Evolutionary conservation across 345 rosid genomes (phyloP).

Genomic region (Populus nigra): DNA sequence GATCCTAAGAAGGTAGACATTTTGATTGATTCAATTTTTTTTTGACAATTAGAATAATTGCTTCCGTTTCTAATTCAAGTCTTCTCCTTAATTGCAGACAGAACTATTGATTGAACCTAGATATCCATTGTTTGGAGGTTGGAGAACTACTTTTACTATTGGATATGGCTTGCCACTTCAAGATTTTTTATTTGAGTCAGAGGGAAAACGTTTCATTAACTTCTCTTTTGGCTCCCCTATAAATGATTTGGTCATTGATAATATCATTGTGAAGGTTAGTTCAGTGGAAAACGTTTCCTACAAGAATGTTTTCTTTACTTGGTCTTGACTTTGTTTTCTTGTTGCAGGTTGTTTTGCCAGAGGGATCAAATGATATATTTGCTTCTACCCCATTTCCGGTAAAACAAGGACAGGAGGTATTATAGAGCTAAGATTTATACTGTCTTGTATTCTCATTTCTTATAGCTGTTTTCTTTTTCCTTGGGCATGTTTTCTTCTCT

Average conservation of each 20-base stretch:
- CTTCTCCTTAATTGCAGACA: slow-evolving; percentile 55
- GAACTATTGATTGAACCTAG: slow-evolving; percentile 86
- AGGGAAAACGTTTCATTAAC: slow-evolving; percentile 72
- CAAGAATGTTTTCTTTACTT: background rate
- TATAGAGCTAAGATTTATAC: slow-evolving; percentile 15
- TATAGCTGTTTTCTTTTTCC: background rate
- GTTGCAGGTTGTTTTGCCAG: slow-evolving; percentile 86
- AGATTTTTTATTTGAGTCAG: slow-evolving; percentile 72
- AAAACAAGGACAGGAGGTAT: slow-evolving; percentile 77
- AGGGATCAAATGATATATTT: slow-evolving; percentile 68
- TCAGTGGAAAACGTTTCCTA: background rate
- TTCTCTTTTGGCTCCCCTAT: slow-evolving; percentile 75
- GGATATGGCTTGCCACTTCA: slow-evolving; percentile 90
- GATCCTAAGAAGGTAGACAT: slow-evolving; percentile 76
- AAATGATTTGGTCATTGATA: slow-evolving; percentile 65
- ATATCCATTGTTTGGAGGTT: slow-evolving; percentile 95
- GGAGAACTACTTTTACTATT: slow-evolving; percentile 91
- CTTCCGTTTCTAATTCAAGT: slow-evolving; percentile 25
- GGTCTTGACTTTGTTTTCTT: slow-evolving; percentile 15
- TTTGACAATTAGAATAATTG: background rate
- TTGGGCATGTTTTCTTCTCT: background rate
- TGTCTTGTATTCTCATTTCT: background rate
- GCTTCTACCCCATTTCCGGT: slow-evolving; percentile 73
- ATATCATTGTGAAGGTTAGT: slow-evolving; percentile 63
- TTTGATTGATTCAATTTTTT: background rate